Evolutionary conservation across 1,284 basidiomycete species (phyloP).

Genomic region (Sparassis latifolia): DNA sequence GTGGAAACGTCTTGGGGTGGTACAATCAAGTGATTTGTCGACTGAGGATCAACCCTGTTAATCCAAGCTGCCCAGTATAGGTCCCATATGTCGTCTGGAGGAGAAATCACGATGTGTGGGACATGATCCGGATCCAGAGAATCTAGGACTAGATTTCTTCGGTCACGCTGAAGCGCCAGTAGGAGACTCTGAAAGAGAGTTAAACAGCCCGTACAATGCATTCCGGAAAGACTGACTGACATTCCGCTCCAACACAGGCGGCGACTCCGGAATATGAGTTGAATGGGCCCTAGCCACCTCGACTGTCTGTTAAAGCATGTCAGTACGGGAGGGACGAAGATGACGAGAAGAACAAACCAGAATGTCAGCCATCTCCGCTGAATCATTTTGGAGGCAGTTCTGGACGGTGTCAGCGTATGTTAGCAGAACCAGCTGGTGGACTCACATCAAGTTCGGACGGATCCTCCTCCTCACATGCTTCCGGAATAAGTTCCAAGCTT

Average conservation of each 20-base stretch:
- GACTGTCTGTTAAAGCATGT: background rate
- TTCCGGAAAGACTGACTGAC: background rate
- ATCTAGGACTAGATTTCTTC: conserved; percentile 25
- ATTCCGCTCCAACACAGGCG: conserved; percentile 2
- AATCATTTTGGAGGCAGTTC: conserved; percentile 1
- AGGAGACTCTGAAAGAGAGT: conserved; percentile 9
- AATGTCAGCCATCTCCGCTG: conserved; percentile 3
- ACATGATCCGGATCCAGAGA: conserved; percentile 19
- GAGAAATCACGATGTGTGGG: conserved; percentile 46
- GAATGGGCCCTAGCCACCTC: background rate
- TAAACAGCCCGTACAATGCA: background rate
- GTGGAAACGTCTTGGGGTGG: conserved; percentile 1
- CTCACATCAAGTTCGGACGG: background rate
- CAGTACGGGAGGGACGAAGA: background rate
- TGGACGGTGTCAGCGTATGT: background rate
- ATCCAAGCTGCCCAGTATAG: conserved; percentile 27
- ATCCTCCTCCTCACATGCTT: background rate
- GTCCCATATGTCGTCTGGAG: conserved; percentile 30
- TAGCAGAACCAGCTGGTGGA: background rate
- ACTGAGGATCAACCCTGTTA: conserved; percentile 21
- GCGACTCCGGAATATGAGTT: background rate
- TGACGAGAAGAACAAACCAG: background rate
- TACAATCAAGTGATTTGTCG: conserved; percentile 5
- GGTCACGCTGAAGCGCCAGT: conserved; percentile 14
- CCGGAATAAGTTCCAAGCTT: background rate